phyloP scores from a whole-genome alignment of 2,329 filamentous ascomycete species.

The Drechslerella stenobrocha region DNA sequence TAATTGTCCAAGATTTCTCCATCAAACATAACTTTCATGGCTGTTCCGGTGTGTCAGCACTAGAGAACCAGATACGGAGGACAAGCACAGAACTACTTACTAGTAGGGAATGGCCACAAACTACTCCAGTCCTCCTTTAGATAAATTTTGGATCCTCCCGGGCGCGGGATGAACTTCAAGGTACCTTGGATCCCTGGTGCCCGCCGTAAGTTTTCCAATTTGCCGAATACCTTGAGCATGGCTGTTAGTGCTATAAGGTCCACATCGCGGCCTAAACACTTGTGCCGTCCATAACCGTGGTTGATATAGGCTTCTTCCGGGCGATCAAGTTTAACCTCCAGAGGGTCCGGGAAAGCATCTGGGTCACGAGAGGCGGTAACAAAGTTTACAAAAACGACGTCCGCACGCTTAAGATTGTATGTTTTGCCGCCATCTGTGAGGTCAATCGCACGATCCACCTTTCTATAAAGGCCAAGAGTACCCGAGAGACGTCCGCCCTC shows the following conservation, averaged over 20 bases:
- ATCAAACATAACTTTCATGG: slow-evolving; percentile 45
- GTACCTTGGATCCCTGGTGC: slow-evolving; percentile 68
- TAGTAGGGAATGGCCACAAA: slow-evolving; percentile 61
- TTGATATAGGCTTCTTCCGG: slow-evolving; percentile 68
- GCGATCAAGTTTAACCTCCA: slow-evolving; percentile 66
- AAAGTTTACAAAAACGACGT: slow-evolving; percentile 68
- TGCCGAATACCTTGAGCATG: slow-evolving; percentile 69
- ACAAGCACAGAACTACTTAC: slow-evolving; percentile 7
- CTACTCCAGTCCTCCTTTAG: slow-evolving; percentile 68
- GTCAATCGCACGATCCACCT: slow-evolving; percentile 60
- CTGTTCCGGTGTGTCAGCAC: slow-evolving; percentile 6
- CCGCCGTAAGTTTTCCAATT: slow-evolving; percentile 64
- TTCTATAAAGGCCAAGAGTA: slow-evolving; percentile 65
- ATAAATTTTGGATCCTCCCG: slow-evolving; percentile 64
- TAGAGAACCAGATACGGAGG: not conserved
- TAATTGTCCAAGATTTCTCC: too few relatives aligned
- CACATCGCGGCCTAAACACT: slow-evolving; percentile 65
- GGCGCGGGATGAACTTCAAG: slow-evolving; percentile 66
- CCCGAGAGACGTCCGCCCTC: slow-evolving; percentile 72
- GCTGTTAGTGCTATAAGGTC: slow-evolving; percentile 67
- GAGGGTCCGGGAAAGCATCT: slow-evolving; percentile 65
- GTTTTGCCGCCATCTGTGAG: slow-evolving; percentile 60
- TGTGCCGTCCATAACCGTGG: slow-evolving; percentile 66
- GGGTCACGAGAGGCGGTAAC: slow-evolving; percentile 63
- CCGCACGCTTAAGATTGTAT: slow-evolving; percentile 62